Percentiles rank a stretch among this genome's conserved stretches.
Conservation (phyloP, 2,329 filamentous ascomycete species). For the Aurifilum marmelostoma region DNA sequence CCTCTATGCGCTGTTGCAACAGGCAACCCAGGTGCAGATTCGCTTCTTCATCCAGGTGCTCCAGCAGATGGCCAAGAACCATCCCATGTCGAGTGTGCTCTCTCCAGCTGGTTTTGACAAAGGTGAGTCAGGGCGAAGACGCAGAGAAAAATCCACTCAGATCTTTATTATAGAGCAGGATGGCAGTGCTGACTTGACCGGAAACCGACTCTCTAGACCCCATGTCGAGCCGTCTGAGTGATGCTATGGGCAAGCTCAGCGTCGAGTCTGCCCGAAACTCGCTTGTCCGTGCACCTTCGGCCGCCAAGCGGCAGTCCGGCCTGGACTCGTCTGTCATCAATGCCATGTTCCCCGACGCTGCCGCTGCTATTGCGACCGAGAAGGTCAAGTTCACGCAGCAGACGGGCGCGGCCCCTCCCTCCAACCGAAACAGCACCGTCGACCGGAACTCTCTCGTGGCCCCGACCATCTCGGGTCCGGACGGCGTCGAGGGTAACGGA, state of each 20-base stretch:
- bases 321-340: constrained; percentile 93
- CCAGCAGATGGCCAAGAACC: constrained; percentile 98
- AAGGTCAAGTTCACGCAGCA: constrained; percentile 97
- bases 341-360: constrained; percentile 98
- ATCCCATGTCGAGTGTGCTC: constrained; percentile 93
- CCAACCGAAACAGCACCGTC: constrained; percentile 88
- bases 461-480: constrained; percentile 73
- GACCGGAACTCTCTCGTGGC: constrained; percentile 76
- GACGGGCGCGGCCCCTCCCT: constrained; percentile 85
- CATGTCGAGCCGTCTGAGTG: constrained; percentile 93
- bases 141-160: neutral
- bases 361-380: constrained; percentile 96
- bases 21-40: constrained; percentile 98
- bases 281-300: constrained; percentile 76
- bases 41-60: constrained; percentile 98
- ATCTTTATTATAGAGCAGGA: too few species aligned
- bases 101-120: constrained; percentile 97
- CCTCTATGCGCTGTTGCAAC: constrained; percentile 91
- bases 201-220: constrained; percentile 67
- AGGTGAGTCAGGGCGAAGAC: constrained; percentile 68
- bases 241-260: constrained; percentile 94
- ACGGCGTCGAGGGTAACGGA: constrained; percentile 63
- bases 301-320: constrained; percentile 90
- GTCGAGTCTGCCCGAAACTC: constrained; percentile 88
- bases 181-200: constrained; percentile 16